Percentiles rank a stretch among this genome's conserved stretches.
Evolutionary conservation across 371 early-diverging fungal species (phyloP).

Genomic region (Rhizopus stolonifer): DNA sequence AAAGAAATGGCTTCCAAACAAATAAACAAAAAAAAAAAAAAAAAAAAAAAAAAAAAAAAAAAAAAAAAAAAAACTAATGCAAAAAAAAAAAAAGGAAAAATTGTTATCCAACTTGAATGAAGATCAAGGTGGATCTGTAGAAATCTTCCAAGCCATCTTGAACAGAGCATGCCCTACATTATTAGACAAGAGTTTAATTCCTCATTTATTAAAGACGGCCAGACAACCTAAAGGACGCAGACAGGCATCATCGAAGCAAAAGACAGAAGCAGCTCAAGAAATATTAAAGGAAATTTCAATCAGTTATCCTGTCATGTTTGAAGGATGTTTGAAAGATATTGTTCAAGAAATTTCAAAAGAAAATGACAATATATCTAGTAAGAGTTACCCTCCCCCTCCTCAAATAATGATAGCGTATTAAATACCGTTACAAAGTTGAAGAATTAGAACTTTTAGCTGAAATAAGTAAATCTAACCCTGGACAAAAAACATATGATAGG

Average conservation of each 20-base stretch:
- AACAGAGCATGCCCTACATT: slow-evolving; percentile 57
- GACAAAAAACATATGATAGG: slow-evolving; percentile 39
- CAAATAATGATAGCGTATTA: not conserved
- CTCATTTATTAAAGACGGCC: slow-evolving; percentile 23
- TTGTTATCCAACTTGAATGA: slow-evolving; percentile 63
- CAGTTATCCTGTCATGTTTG: slow-evolving; percentile 23
- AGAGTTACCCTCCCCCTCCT: not conserved
- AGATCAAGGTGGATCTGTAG: slow-evolving; percentile 55
- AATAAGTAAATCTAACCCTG: slow-evolving; percentile 57
- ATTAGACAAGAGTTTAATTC: slow-evolving; percentile 34
- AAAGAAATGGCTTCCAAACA: no score
- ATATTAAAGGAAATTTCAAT: slow-evolving; percentile 26
- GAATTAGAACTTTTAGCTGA: slow-evolving; percentile 66
- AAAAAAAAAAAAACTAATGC: no score
- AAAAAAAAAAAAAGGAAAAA: no score
- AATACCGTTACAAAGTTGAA: slow-evolving; percentile 29
- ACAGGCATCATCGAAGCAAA: slow-evolving; percentile 13
- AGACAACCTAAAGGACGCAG: slow-evolving; percentile 16
- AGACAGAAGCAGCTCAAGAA: slow-evolving; percentile 23
- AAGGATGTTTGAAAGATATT: slow-evolving; percentile 9
- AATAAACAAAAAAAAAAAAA: no score
- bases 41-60: no score
- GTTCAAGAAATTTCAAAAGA: slow-evolving; percentile 8
- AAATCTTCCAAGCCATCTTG: slow-evolving; percentile 71
- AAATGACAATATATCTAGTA: slow-evolving; percentile 11